Base-by-base conservation (phyloP, 495 filamentous ascomycete genomes). In the Podospora didyma region DNA sequence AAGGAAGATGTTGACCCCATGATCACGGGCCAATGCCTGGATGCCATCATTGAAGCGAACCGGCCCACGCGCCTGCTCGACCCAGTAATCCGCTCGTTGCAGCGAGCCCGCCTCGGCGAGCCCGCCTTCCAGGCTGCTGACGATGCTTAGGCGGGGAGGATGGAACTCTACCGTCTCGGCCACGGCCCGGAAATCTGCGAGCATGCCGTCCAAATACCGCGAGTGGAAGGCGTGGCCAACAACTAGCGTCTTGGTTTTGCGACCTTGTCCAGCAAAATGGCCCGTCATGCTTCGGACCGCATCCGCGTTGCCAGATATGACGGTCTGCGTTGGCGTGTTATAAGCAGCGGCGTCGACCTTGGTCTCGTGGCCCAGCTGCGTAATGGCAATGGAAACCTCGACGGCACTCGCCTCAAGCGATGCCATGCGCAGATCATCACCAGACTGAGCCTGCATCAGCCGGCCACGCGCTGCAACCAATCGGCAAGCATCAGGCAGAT, bases 141-240 rank as follows among this genome's bases (percentile, higher is more conserved):
- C 14, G 34, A 35, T 14, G 14, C 7, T 14, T 7, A 35, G 7
- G 7, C 14, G 7, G 14, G 34, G 34, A 7, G 7, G 7, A 35
- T 35, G 34, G 34, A 35, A 35, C 7, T 14, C 7, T 66, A 19
- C 64, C 24, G 44, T 62, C 45, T 65, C 24, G 28, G 51, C 65
- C 14, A 66, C 54, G 11, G 61, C 60, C 22, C 51, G 44, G 53
- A 69, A 64, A 1, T 60, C 60, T 39, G 26, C 59, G 5, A 72
- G 51, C 58, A 68, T 66, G 14, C 49, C 49, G 37, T 68, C 49
- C 63, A 67, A 65, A 37, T 56, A 57, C 44, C 49, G 55, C 17
- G 67, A 70, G 53, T 68, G 67, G 42, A 70, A 70, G 22, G 67
- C 65, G 46, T 68, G 62, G 2, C 51, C 46, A 22, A 49, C 55